Conservation (phyloP, 805 yeast species). For the Saturnispora sekii region DNA sequence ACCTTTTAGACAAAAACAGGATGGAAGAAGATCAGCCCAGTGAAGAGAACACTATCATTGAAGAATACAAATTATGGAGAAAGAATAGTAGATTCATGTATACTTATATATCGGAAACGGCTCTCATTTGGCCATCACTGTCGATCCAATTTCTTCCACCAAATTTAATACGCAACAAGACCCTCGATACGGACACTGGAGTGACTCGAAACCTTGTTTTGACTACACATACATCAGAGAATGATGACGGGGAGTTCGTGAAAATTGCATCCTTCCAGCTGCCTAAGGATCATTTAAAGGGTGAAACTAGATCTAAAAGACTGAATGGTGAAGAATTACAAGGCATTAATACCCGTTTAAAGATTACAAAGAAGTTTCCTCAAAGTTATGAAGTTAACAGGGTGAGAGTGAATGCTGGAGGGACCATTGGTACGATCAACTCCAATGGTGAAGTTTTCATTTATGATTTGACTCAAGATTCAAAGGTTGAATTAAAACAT, state of each 20-base stretch:
- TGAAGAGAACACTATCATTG: conserved; percentile 32
- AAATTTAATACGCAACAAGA: conserved; percentile 18
- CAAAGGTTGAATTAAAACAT: conserved; percentile 29
- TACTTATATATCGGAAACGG: conserved; percentile 73
- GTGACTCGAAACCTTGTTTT: conserved; percentile 41
- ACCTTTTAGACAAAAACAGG: background rate
- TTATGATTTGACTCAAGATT: conserved; percentile 29
- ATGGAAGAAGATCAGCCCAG: conserved; percentile 2
- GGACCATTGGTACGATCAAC: conserved; percentile 52
- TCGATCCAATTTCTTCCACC: conserved; percentile 71
- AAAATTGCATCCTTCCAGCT: conserved; percentile 55
- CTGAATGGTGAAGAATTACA: conserved; percentile 21
- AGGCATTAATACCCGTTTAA: conserved; percentile 44
- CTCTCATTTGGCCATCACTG: conserved; percentile 72
- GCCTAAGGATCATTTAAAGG: conserved; percentile 29
- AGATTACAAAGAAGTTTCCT: conserved; percentile 48
- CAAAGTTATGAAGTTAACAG: conserved; percentile 63
- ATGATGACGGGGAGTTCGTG: conserved; percentile 40
- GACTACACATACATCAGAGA: conserved; percentile 72
- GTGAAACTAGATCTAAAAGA: conserved; percentile 8
- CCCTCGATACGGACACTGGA: conserved; percentile 22
- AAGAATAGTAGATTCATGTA: conserved; percentile 76
- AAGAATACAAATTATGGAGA: conserved; percentile 73
- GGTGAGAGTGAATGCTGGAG: conserved; percentile 52
- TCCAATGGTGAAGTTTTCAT: conserved; percentile 55